Conservation (phyloP, 2,329 filamentous ascomycete species). For the Cladosporium sp. region DNA sequence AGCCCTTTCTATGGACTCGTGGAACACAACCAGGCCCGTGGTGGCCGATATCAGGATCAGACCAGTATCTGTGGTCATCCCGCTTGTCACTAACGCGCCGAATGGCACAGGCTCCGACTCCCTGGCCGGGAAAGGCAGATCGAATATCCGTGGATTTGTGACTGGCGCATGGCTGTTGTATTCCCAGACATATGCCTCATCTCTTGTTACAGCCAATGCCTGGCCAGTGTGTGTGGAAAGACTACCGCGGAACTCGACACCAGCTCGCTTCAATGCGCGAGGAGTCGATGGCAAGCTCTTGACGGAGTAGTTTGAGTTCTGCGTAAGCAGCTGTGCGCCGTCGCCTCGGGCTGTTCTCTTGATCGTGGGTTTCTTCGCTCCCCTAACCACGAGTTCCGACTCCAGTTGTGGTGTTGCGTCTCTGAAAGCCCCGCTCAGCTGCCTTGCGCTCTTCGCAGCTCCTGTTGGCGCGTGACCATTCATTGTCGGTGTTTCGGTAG, state of each 20-base stretch:
- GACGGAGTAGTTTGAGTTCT: slow-evolving; percentile 78
- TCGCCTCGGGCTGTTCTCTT: slow-evolving; percentile 28
- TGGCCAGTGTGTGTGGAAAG: slow-evolving; percentile 19
- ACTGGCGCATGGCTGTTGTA: slow-evolving; percentile 63
- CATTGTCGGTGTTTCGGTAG: slow-evolving; percentile 12
- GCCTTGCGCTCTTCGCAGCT: slow-evolving; percentile 7
- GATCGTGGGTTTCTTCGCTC: slow-evolving; percentile 22
- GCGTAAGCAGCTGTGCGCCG: slow-evolving; percentile 52
- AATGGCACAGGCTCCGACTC: slow-evolving; percentile 70
- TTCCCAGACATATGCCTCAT: slow-evolving; percentile 84
- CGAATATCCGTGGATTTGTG: slow-evolving; percentile 74
- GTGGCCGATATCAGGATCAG: slow-evolving; percentile 80
- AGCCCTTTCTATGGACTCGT: slow-evolving; percentile 90
- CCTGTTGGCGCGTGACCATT: slow-evolving; percentile 19
- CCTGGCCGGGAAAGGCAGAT: slow-evolving; percentile 68
- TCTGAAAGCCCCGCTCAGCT: slow-evolving; percentile 11
- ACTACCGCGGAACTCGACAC: slow-evolving; percentile 53
- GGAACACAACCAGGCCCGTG: slow-evolving; percentile 83
- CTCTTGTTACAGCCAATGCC: slow-evolving; percentile 73
- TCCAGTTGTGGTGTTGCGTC: slow-evolving; percentile 11
- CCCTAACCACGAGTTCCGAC: slow-evolving; percentile 20
- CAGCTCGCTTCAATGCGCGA: slow-evolving; percentile 61
- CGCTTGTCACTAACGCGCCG: slow-evolving; percentile 75
- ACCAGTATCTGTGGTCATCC: slow-evolving; percentile 74
- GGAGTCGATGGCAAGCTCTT: slow-evolving; percentile 80